Evolutionary conservation across 768 basidiomycete species (phyloP), one percentile per base, ranked within the genome.

Genomic region (Polyporus arcularius): DNA sequence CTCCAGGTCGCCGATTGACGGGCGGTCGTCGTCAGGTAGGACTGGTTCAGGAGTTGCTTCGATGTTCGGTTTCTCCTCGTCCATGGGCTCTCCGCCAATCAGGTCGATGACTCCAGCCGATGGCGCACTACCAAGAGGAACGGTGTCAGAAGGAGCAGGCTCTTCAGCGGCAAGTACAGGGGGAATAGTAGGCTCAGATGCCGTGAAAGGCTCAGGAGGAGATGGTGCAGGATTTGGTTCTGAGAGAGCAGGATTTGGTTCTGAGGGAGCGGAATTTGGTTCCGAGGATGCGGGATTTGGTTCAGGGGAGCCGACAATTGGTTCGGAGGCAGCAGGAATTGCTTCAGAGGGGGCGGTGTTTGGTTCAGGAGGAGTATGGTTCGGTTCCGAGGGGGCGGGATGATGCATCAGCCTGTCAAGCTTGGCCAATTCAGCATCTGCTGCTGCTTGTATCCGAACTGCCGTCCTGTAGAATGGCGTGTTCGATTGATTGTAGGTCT

Each of bases 401-500:
- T 21, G 50, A 28, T 35, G 14, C 28, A 30, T 16, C 18, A 48
- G 55, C 38, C 68, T 59, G 43, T 80, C 72, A 15, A 86, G 72
- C 26, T 80, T 75, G 16, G 74, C 68, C 9, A 83, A 71, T 12
- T 87, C 76, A 0, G 18, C 71, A 69, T 39, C 78, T 69, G 40
- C 69, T 70, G 2, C 71, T 74, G 68, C 45, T 16, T 84, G 82
- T 61, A 97, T 85, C 42, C 84, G 77, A 15, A 79, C 72, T 0
- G 96, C 95, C 5, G 82, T 75, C 67, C 85, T 88, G 75, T 92
- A 84, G 70, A 87, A 87, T 0, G 80, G 64, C 0, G 89, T 86
- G n/a, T 86, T 88, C 0, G 83, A 75, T 63, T 85, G 84, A 72
- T 99, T 98, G 74, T 98, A 99, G 7, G 84, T 72, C 46, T 92